These are phyloP conservation scores for Tolypocladium endophyticum DNA, from an alignment of 2,329 filamentous ascomycete species.

Conservation along the genomic window DNA sequence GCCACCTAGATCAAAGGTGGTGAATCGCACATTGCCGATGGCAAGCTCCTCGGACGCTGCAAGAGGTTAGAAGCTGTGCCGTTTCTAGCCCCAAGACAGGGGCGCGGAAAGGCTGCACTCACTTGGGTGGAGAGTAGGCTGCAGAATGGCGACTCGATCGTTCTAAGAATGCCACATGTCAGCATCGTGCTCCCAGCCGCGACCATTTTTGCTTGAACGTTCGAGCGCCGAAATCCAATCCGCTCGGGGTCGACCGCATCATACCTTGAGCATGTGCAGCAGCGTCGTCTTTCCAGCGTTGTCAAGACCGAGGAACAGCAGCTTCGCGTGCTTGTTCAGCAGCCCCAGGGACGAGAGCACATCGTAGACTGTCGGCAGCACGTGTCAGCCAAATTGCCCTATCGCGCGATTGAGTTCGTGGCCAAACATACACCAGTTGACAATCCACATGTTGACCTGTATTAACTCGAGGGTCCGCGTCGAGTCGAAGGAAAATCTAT, in stretches of 20 bases:
- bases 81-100: background rate
- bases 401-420: background rate
- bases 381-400: constrained; percentile 19
- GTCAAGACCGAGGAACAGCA: constrained; percentile 85
- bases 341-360: constrained; percentile 78
- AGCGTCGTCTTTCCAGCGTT: constrained; percentile 93
- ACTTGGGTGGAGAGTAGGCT: constrained; percentile 88
- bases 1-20: constrained; percentile 86
- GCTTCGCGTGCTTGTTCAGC: constrained; percentile 92
- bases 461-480: background rate
- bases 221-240: background rate
- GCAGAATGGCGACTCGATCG: constrained; percentile 82
- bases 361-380: constrained; percentile 58
- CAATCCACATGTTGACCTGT: constrained; percentile 66
- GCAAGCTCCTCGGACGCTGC: constrained; percentile 81
- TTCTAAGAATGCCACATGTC: constrained; percentile 44
- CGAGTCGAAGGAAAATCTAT: background rate
- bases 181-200: constrained; percentile 7
- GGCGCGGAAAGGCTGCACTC: constrained; percentile 25
- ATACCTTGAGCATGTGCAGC: constrained; percentile 89
- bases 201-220: no score
- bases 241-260: background rate
- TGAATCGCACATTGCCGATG: constrained; percentile 90
- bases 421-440: constrained; percentile 77
- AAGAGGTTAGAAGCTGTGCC: constrained; percentile 6